Base-by-base conservation (phyloP, 1,284 basidiomycete genomes). In the Cutaneotrichosporon cavernicola region DNA sequence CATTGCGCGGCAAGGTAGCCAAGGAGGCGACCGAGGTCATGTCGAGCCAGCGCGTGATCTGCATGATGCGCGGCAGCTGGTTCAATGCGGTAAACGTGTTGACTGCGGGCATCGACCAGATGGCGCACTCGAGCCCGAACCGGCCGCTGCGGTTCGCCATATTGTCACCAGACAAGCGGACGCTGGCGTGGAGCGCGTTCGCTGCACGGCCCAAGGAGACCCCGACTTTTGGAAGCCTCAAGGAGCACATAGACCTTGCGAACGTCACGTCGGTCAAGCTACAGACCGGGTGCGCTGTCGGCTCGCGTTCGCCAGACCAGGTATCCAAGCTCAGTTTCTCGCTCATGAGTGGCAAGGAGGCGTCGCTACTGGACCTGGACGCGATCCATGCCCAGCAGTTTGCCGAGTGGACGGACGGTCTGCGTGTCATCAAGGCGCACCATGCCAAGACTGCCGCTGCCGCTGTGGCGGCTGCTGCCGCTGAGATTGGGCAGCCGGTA, bases 351-450 rank as follows among this genome's bases (percentile, higher is more conserved):
- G 74, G 76, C 31, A 60, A 69, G n/a, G 89, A 91, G 72, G 85
- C 87, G 16, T 89, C 89, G 21, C 78, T 96, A 62, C 90, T 92
- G 6, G 92, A 97, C 76, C 86, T 91, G 68, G 89, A 94, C 71
- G 92, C 93, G 1, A 86, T 90, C 10, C 91, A 95, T 77, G 85
- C 87, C 60, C 88, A 89, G 21, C 85, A 91, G 53, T 93, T 91
- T 86, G 90, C 92, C 26, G 95, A 98, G 81, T 98, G 95, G 95
- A 91, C 91, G 0, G 95, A 98, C 77, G 95, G 94, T 2, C 80
- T 98, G 76, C 91, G 92, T 72, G 91, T 96, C 86, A 83, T 96
- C 55, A 83, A 89, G 53, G 83, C 87, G 5, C 26, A 31, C 16
- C 47, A 60, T 0, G 55, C 55, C n/a, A n/a, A 18, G 10, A 4